Percentiles rank a stretch among this genome's conserved stretches.
Conservation (phyloP, 208 protist species). For the Trypanosoma rangeli region DNA sequence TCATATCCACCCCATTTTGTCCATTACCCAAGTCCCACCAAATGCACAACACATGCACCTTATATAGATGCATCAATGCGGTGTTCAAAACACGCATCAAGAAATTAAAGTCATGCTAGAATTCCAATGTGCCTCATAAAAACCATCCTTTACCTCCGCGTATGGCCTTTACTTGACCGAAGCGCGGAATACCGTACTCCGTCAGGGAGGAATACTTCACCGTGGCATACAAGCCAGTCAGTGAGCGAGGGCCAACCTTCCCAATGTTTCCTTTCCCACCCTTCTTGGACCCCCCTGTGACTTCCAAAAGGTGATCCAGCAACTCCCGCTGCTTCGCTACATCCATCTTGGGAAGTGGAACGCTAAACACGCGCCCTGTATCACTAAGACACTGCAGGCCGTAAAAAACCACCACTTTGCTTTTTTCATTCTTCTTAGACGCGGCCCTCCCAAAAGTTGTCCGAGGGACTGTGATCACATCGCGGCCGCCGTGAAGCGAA, state of each 20-base stretch:
- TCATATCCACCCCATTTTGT: too few relatives aligned
- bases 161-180: slow-evolving; percentile 84
- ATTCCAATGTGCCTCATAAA: slow-evolving; percentile 26
- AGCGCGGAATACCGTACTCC: slow-evolving; percentile 83
- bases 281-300: slow-evolving; percentile 20
- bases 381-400: slow-evolving; percentile 81
- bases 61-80: background rate
- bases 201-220: slow-evolving; percentile 83
- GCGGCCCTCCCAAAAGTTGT: slow-evolving; percentile 14
- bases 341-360: slow-evolving; percentile 69
- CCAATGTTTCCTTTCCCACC: slow-evolving; percentile 10
- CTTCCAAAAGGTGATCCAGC: slow-evolving; percentile 62
- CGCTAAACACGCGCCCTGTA: slow-evolving; percentile 78
- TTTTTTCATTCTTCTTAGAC: slow-evolving; percentile 9
- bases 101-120: background rate
- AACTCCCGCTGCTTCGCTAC: slow-evolving; percentile 54
- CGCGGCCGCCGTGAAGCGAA: slow-evolving; percentile 13
- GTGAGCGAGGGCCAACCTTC: slow-evolving; percentile 19
- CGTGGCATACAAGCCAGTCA: slow-evolving; percentile 84
- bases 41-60: background rate
- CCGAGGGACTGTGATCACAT: slow-evolving; percentile 31
- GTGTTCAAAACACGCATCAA: background rate
- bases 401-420: slow-evolving; percentile 58
- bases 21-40: too few relatives aligned
- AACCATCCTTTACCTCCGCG: slow-evolving; percentile 89